A percentile compares a stretch with the other conserved stretches of the same genome.
Evolutionary conservation across 148 eudicot genomes (phyloP).

Genomic region (Chenopodium quinoa): DNA sequence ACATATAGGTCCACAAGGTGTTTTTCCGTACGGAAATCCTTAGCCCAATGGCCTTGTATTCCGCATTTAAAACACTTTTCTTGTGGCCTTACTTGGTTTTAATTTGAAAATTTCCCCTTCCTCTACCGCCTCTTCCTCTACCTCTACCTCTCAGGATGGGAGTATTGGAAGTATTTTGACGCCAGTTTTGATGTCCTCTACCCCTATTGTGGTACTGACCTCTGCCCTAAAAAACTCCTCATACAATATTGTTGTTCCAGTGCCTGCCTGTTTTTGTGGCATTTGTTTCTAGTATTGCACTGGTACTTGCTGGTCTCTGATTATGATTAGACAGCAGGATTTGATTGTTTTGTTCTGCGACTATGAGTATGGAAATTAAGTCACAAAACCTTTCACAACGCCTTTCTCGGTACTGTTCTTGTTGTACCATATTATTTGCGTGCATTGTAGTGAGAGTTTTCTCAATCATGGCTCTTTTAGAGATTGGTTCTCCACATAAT

Average conservation of each 20-base stretch:
- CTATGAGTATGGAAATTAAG: too few relatives aligned
- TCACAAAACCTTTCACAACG: too few relatives aligned
- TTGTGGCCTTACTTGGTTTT: not conserved
- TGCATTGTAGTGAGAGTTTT: constrained; percentile 11
- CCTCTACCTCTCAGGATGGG: not conserved
- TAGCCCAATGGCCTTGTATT: not conserved
- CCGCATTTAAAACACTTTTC: constrained; percentile 3
- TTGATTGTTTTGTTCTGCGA: too few relatives aligned
- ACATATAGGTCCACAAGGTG: not conserved
- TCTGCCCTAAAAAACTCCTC: too few relatives aligned
- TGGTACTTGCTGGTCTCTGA: not conserved
- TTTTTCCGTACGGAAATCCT: not conserved
- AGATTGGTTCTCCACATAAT: constrained; percentile 2
- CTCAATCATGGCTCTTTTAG: constrained; percentile 3
- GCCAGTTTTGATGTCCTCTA: not conserved
- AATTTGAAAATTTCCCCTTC: too few relatives aligned
- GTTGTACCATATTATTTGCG: not conserved
- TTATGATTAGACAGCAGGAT: not conserved
- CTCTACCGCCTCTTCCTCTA: not conserved
- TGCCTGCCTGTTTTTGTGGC: not conserved
- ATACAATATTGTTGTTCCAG: too few relatives aligned
- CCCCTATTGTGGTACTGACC: too few relatives aligned
- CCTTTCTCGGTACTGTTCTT: too few relatives aligned
- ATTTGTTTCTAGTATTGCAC: not conserved
- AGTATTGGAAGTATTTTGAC: not conserved